Base-by-base conservation (phyloP, 78 protist genomes). In the Pigoraptor vietnamica region DNA sequence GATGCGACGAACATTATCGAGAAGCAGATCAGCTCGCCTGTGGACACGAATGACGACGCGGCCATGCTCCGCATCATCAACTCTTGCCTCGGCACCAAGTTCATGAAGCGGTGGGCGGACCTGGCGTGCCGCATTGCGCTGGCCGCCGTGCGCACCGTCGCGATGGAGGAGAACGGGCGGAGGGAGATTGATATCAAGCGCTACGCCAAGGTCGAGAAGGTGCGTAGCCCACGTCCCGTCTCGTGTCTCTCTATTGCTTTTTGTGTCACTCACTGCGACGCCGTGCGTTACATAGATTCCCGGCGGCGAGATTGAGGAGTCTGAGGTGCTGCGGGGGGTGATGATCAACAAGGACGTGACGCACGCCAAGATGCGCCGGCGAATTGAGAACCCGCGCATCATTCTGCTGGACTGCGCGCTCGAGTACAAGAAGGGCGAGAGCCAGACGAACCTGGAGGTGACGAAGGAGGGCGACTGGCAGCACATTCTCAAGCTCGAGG, bases 341-440 rank as follows among this genome's bases (percentile, higher is more conserved):
- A 95, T 98, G 96, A 36, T 99, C 84, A 98, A 98, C 98, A 99
- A 99, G 96, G 99, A 99, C 89, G 94, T 98, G 67, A 96, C 96
- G 9, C 99, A 99, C 94, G 93, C 98, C 33, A 94, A 95, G 93
- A 99, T 99, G 99, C 94, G 95, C 38, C 92, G 99, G 23, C 86
- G 94, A 86, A 98, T 99, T 86, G 98, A 96, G 91, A 97, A 97
- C 91, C 99, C 99, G 39, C 94, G 99, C 90, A 94, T 99, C 48
- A n/a, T 98, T 24, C 97, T 97, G 40, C 96, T 99, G 39, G 99
- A 99, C 93, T 97, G 98, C 97, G 92, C 98, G n/a, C 93, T 99
- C 81, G 99, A 99, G 93, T 99, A 98, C 96, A 97, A 96, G 94
- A 99, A 99, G 96, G 99, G 97, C 55, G 99, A 99, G 96, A 39